Evolutionary conservation across 352 stramenopile genomes (phyloP).

Genomic region (Phytophthora colocasiae): DNA sequence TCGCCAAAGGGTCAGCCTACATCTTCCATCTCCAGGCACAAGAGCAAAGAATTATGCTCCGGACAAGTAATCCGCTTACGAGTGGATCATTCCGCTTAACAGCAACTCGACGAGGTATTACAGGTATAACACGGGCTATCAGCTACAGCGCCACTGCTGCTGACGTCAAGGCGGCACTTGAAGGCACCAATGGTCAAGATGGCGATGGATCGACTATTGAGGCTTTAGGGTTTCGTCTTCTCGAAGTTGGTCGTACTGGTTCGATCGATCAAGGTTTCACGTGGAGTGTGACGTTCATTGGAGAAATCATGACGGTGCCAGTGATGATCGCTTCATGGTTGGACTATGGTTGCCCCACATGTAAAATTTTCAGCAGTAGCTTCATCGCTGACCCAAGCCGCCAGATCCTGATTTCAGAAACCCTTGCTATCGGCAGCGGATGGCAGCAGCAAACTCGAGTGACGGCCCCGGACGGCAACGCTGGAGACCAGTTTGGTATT

Average conservation of each 20-base stretch:
- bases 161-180: constrained; percentile 82
- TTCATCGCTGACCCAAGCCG: constrained; percentile 60
- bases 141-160: constrained; percentile 68
- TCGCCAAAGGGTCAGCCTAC: constrained; percentile 77
- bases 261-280: constrained; percentile 82
- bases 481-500: constrained; percentile 77
- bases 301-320: constrained; percentile 70
- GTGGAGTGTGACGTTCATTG: constrained; percentile 86
- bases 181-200: constrained; percentile 53
- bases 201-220: constrained; percentile 72
- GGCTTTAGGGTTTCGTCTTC: constrained; percentile 49
- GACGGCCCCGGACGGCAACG: constrained; percentile 70
- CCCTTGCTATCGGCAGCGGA: constrained; percentile 49
- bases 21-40: constrained; percentile 82
- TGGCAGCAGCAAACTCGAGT: constrained; percentile 75
- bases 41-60: constrained; percentile 67
- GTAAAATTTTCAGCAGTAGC: constrained; percentile 73
- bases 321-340: constrained; percentile 71
- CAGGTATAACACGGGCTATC: constrained; percentile 64
- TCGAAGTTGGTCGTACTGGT: constrained; percentile 78
- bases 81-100: constrained; percentile 81
- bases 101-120: constrained; percentile 64
- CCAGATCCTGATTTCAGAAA: constrained; percentile 65
- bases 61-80: constrained; percentile 66
- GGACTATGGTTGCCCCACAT: constrained; percentile 68